phyloP scores from a whole-genome alignment of 1,284 basidiomycete genomes.

The Coniferiporia weirii region DNA sequence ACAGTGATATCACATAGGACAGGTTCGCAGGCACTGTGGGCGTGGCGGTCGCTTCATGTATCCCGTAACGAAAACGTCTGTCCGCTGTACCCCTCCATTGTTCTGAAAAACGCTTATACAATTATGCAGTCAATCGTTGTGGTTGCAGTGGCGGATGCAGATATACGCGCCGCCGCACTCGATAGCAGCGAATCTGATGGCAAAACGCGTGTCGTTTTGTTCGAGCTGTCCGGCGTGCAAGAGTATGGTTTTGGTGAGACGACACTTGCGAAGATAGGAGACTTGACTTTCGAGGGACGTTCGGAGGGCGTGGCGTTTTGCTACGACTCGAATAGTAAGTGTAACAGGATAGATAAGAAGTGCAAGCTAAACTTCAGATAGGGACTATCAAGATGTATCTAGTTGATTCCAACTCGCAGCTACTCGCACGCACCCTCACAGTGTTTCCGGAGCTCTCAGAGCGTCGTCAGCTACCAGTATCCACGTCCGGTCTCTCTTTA shows the following conservation, averaged over 20 bases:
- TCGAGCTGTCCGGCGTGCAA: conserved; percentile 1
- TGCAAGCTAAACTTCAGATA: background rate
- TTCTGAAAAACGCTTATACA: background rate
- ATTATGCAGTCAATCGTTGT: conserved; percentile 1
- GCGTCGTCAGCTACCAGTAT: background rate
- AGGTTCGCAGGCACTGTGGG: conserved; percentile 34
- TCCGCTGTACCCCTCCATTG: background rate
- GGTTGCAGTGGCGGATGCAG: conserved; percentile 10
- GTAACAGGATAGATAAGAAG: background rate
- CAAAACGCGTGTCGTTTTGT: conserved; percentile 7
- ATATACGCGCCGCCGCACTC: background rate
- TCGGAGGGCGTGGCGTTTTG: conserved; percentile 1
- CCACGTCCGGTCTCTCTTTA: background rate
- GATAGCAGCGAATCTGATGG: conserved; percentile 13
- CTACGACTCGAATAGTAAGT: conserved; percentile 4
- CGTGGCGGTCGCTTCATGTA: conserved; percentile 42
- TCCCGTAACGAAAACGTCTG: conserved; percentile 42
- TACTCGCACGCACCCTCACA: conserved; percentile 3
- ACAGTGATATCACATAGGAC: conserved; percentile 10
- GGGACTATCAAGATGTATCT: conserved; percentile 9
- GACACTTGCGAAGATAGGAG: conserved; percentile 8
- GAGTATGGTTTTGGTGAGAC: conserved; percentile 6
- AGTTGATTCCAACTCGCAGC: background rate
- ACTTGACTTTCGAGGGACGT: conserved; percentile 8
- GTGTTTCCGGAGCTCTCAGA: background rate